phyloP scores from a whole-genome alignment of 2,329 filamentous ascomycete genomes.

The Aureobasidium sp. region DNA sequence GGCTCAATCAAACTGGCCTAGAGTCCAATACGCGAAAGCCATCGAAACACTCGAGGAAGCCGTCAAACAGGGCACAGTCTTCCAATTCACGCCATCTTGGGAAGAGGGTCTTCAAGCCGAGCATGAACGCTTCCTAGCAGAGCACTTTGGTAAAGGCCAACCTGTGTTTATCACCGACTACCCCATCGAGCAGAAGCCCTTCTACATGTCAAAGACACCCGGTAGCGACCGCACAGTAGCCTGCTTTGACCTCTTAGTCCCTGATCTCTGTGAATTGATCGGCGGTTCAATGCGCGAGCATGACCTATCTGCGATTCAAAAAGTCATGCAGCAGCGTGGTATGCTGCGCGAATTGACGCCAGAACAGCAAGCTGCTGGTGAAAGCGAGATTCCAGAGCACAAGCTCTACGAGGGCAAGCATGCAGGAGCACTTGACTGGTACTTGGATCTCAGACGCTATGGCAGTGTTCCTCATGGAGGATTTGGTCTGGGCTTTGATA shows the following conservation, averaged over 20 bases:
- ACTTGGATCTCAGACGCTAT: constrained; percentile 79
- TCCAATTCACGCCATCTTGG: constrained; percentile 64
- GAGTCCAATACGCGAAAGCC: constrained; percentile 75
- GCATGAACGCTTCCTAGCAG: constrained; percentile 83
- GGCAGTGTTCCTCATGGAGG: constrained; percentile 89
- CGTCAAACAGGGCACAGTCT: constrained; percentile 40
- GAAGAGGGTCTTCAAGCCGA: constrained; percentile 74
- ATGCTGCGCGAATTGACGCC: constrained; percentile 34
- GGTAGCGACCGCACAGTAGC: constrained; percentile 56
- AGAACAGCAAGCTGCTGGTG: background rate
- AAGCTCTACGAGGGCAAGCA: constrained; percentile 10
- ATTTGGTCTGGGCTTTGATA: constrained; percentile 85
- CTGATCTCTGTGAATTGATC: constrained; percentile 77
- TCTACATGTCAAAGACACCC: constrained; percentile 67
- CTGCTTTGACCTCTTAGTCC: constrained; percentile 85
- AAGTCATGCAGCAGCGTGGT: constrained; percentile 64
- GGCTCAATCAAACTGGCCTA: constrained; percentile 66
- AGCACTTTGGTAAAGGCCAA: constrained; percentile 51
- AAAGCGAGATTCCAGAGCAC: constrained; percentile 16
- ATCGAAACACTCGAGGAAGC: constrained; percentile 58
- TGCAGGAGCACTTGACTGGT: constrained; percentile 60
- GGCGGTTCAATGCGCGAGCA: constrained; percentile 88
- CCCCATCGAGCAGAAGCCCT: constrained; percentile 81
- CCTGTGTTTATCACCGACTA: constrained; percentile 93
- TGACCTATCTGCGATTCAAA: constrained; percentile 57